phyloP scores from a whole-genome alignment of 257 asterid genomes.

The Solanum habrochaites region DNA sequence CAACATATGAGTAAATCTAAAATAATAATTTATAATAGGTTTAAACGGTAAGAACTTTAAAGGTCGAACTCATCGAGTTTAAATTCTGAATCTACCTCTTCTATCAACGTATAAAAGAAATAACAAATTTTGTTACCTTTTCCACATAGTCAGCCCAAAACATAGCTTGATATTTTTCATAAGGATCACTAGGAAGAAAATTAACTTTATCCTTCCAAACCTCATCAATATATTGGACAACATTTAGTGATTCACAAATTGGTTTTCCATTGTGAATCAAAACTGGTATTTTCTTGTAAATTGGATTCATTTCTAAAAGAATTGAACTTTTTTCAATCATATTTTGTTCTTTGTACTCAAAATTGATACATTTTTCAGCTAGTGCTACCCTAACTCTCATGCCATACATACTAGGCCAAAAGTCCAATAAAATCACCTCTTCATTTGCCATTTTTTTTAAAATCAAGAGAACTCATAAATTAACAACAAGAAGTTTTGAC shows the following conservation, averaged over 20 bases:
- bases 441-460: not conserved
- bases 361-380: constrained; percentile 30
- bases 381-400: constrained; percentile 39
- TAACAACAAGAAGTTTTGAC: not conserved
- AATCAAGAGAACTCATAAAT: not conserved
- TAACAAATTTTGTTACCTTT: constrained; percentile 2
- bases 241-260: constrained; percentile 6
- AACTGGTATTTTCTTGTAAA: constrained; percentile 31
- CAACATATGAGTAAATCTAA: too few relatives aligned
- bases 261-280: constrained; percentile 12
- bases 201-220: constrained; percentile 6
- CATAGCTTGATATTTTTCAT: constrained; percentile 13
- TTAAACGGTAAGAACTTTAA: not conserved
- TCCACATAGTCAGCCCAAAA: constrained; percentile 28
- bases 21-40: too few relatives aligned
- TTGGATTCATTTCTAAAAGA: constrained; percentile 25
- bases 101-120: not conserved
- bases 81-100: not conserved
- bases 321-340: constrained; percentile 4
- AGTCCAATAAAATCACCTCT: constrained; percentile 13
- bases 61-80: not conserved
- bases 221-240: constrained; percentile 18
- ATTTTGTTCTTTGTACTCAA: constrained; percentile 27
- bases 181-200: constrained; percentile 11
- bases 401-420: constrained; percentile 22